A percentile compares a stretch with the other conserved stretches of the same genome.
phyloP scores from a whole-genome alignment of 2,329 filamentous ascomycete species.

The Aureobasidium sp. region DNA sequence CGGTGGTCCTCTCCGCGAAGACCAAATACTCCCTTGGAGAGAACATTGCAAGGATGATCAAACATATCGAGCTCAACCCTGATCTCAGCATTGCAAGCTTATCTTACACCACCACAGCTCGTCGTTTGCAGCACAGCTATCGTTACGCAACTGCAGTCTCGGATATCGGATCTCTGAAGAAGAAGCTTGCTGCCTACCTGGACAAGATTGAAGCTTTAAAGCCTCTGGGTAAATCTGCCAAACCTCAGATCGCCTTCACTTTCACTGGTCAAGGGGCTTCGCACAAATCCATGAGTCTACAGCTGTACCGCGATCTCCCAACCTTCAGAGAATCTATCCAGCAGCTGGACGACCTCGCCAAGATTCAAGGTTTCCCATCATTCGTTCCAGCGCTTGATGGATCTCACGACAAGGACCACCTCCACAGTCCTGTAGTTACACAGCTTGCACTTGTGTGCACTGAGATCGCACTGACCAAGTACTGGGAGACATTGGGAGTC shows the following conservation, averaged over 20 bases:
- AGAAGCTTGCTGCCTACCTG: neutral
- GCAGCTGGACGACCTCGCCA: conserved; percentile 23
- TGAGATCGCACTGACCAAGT: conserved; percentile 33
- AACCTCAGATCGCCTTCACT: conserved; percentile 27
- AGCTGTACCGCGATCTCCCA: conserved; percentile 22
- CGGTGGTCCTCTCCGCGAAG: conserved; percentile 54
- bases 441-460: conserved; percentile 34
- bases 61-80: neutral
- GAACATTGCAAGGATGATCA: conserved; percentile 39
- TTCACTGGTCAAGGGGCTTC: conserved; percentile 33
- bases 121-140: neutral
- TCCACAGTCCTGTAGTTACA: conserved; percentile 16
- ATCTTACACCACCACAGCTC: neutral
- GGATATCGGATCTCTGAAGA: neutral
- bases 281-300: conserved; percentile 19
- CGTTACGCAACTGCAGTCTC: neutral
- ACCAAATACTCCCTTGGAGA: conserved; percentile 36
- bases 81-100: neutral
- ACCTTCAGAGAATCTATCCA: conserved; percentile 15
- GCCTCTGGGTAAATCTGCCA: conserved; percentile 14
- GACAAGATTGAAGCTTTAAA: neutral
- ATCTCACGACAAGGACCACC: neutral
- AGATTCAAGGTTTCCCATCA: conserved; percentile 24
- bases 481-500: conserved; percentile 23
- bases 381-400: conserved; percentile 21